Conservation (phyloP, 2,329 filamentous ascomycete species). For the Purpureocillium takamizusanense region DNA sequence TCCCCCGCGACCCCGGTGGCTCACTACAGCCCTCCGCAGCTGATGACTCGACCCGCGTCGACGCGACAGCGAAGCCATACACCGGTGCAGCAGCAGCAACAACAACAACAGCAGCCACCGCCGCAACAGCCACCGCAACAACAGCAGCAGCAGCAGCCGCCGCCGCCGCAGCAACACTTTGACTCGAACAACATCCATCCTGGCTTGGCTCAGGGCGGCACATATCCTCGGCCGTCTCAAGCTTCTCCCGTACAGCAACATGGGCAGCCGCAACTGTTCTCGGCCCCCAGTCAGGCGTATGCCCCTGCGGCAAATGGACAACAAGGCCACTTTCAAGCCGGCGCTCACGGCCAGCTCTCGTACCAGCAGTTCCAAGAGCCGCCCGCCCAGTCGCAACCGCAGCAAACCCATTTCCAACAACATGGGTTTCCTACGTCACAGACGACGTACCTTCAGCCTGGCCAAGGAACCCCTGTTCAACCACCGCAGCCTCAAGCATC, state of each 20-base stretch:
- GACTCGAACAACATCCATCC: constrained; percentile 19
- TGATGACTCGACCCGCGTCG: constrained; percentile 21
- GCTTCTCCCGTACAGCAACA: constrained; percentile 20
- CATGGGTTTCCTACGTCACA: background rate
- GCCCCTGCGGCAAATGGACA: constrained; percentile 16
- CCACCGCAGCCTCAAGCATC: constrained; percentile 13
- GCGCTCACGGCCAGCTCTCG: constrained; percentile 3
- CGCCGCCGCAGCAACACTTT: background rate
- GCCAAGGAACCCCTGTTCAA: background rate
- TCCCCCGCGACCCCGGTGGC: constrained; percentile 13
- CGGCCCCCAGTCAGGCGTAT: constrained; percentile 12
- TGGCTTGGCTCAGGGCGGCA: constrained; percentile 15
- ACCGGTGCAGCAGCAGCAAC: constrained; percentile 20
- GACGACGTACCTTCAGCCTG: background rate
- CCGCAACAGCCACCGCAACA: constrained; percentile 4
- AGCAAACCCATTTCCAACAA: constrained; percentile 11
- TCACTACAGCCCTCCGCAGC: constrained; percentile 22
- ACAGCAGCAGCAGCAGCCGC: constrained; percentile 3
- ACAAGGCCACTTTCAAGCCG: constrained; percentile 9
- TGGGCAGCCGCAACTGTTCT: constrained; percentile 15
- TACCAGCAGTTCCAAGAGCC: constrained; percentile 8
- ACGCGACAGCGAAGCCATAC: constrained; percentile 22
- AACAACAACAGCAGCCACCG: constrained; percentile 2
- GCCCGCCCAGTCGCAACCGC: constrained; percentile 1
- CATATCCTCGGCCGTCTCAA: constrained; percentile 17